Evolutionary conservation across 1,284 basidiomycete genomes (phyloP).

Genomic region (Meira nashicola): DNA sequence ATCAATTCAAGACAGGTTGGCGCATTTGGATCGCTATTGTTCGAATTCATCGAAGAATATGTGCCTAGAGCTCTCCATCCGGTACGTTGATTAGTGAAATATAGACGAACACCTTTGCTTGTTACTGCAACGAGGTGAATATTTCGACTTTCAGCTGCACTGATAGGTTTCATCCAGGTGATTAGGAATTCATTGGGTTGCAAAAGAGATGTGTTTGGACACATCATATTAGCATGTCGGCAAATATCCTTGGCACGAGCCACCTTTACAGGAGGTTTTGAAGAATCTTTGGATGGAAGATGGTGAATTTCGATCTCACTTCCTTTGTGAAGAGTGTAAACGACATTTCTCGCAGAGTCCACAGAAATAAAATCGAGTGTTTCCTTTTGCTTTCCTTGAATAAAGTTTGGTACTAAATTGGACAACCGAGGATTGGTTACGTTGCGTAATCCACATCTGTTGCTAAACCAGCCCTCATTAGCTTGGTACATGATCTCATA

Average conservation of each 20-base stretch:
- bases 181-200: constrained; percentile 28
- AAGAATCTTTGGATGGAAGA: constrained; percentile 35
- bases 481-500: constrained; percentile 92
- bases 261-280: constrained; percentile 35
- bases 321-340: constrained; percentile 44
- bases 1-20: constrained; percentile 16
- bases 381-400: constrained; percentile 58
- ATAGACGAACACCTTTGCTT: constrained; percentile 47
- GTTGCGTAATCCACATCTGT: constrained; percentile 69
- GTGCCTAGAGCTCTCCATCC: constrained; percentile 9
- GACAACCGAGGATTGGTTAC: constrained; percentile 56
- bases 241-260: constrained; percentile 44
- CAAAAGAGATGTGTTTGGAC: constrained; percentile 29
- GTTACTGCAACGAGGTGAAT: constrained; percentile 46
- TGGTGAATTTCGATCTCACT: constrained; percentile 46
- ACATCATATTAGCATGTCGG: constrained; percentile 39
- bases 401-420: constrained; percentile 48
- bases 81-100: constrained; percentile 24
- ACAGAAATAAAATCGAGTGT: constrained; percentile 54
- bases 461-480: constrained; percentile 87
- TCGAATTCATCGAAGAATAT: constrained; percentile 2
- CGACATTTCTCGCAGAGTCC: constrained; percentile 37
- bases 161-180: constrained; percentile 39
- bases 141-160: constrained; percentile 21
- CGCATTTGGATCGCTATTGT: background rate